A percentile compares a stretch with the other conserved stretches of the same genome.
These are phyloP conservation scores for Triangularia verruculosa DNA, from an alignment of 2,329 filamentous ascomycete genomes.

Conservation along the genomic window DNA sequence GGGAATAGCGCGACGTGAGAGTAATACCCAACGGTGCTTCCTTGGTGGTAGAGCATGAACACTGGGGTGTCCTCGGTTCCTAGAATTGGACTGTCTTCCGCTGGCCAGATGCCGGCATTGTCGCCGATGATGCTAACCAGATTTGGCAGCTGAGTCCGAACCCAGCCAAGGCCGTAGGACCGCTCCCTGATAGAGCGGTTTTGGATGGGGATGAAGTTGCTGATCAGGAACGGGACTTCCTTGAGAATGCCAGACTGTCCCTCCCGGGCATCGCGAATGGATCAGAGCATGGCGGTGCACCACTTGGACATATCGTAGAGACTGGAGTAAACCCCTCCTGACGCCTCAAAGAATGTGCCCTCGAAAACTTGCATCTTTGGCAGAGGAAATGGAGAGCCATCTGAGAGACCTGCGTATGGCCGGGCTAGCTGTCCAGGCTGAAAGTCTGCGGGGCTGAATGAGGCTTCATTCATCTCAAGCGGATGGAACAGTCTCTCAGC, in stretches of 20 bases:
- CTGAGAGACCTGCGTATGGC: neutral
- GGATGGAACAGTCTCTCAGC: neutral
- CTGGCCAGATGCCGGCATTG: neutral
- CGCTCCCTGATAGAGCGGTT: constrained; percentile 6
- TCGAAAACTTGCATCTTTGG: neutral
- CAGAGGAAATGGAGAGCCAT: neutral
- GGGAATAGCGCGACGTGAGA: constrained; percentile 12
- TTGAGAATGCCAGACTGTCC: neutral
- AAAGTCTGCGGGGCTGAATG: neutral
- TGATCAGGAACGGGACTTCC: constrained; percentile 7
- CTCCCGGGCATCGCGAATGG: neutral
- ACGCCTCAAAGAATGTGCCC: constrained; percentile 12
- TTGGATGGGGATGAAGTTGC: constrained; percentile 9
- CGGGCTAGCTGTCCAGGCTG: neutral
- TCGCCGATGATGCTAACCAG: constrained; percentile 8
- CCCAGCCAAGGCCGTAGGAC: constrained; percentile 14
- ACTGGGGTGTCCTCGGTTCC: neutral
- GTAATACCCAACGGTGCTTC: constrained; percentile 7
- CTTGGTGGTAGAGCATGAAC: constrained; percentile 12
- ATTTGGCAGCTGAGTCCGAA: constrained; percentile 10
- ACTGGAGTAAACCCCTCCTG: constrained; percentile 14
- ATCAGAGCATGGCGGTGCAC: constrained; percentile 1
- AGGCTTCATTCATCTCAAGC: constrained; percentile 4
- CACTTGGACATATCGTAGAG: constrained; percentile 10
- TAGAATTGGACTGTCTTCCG: constrained; percentile 7